A percentile compares a stretch with the other conserved stretches of the same genome.
These are phyloP conservation scores for Saccharomycopsis selenospora DNA, from an alignment of 805 yeast species.

Conservation along the genomic window DNA sequence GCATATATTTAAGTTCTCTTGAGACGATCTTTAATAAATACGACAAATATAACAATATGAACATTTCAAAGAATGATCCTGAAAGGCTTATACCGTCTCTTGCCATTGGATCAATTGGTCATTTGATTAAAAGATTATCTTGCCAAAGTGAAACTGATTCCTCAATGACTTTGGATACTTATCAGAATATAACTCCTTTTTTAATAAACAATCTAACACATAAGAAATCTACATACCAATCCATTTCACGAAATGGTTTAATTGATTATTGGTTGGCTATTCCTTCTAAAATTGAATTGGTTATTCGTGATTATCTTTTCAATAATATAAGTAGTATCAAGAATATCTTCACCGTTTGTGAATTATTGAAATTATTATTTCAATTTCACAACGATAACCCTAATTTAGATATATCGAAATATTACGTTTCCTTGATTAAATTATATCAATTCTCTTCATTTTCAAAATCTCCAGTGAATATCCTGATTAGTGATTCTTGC, in stretches of 20 bases:
- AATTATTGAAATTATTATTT: conserved; percentile 24
- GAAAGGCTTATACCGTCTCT: conserved; percentile 2
- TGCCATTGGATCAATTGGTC: conserved; percentile 11
- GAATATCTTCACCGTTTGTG: conserved; percentile 24
- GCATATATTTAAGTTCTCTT: conserved; percentile 1
- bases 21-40: not conserved
- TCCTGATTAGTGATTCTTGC: conserved; percentile 4
- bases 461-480: conserved; percentile 3
- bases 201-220: conserved; percentile 5
- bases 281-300: conserved; percentile 29
- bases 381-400: conserved; percentile 30
- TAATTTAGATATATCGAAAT: conserved; percentile 23
- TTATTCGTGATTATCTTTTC: conserved; percentile 27
- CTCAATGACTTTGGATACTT: conserved; percentile 7
- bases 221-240: not conserved
- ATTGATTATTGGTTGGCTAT: conserved; percentile 33
- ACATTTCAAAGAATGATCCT: not conserved
- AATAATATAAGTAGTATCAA: conserved; percentile 23
- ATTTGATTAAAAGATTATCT: conserved; percentile 12
- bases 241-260: conserved; percentile 14
- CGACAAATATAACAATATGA: not conserved
- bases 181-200: conserved; percentile 7
- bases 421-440: conserved; percentile 22
- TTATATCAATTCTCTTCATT: conserved; percentile 13
- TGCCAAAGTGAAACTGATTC: conserved; percentile 10